phyloP scores from a whole-genome alignment of 2,329 filamentous ascomycete genomes.

The Aspergillus sojae region DNA sequence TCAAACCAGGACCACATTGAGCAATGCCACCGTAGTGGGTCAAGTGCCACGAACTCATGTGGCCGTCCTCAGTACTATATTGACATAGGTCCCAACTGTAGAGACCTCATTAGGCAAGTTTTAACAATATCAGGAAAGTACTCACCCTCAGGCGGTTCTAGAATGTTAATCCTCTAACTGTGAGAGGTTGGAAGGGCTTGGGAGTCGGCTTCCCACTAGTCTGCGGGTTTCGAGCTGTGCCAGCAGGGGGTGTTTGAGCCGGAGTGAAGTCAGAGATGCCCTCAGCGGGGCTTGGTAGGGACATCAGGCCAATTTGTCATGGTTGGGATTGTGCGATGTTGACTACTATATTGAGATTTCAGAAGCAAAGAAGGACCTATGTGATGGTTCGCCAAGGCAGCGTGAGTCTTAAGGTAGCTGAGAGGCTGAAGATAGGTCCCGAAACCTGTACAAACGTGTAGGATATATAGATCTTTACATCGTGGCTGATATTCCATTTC shows the following conservation, averaged over 20 bases:
- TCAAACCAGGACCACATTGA: conserved; percentile 71
- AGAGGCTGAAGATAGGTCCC: no score
- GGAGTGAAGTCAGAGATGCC: conserved; percentile 49
- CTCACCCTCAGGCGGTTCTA: conserved; percentile 48
- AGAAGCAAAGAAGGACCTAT: no score
- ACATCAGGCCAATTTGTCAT: no score
- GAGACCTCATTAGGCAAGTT: no score
- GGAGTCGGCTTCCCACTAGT: conserved; percentile 45
- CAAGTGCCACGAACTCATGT: conserved; percentile 78
- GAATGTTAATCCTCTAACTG: conserved; percentile 61
- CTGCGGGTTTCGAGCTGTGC: conserved; percentile 44
- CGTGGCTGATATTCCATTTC: no score
- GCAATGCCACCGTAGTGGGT: conserved; percentile 81
- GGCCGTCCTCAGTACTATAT: conserved; percentile 69
- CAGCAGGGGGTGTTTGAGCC: conserved; percentile 38
- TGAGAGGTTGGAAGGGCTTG: conserved; percentile 62
- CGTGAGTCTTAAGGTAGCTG: no score
- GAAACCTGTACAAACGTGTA: no score
- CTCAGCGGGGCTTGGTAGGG: neutral
- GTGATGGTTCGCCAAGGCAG: no score
- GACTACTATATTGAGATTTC: no score
- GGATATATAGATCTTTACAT: no score
- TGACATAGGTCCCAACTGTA: conserved; percentile 64
- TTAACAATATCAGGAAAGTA: neutral
- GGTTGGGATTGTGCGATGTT: no score